phyloP scores from a whole-genome alignment of 1,284 basidiomycete genomes.

The Hemileia vastatrix region DNA sequence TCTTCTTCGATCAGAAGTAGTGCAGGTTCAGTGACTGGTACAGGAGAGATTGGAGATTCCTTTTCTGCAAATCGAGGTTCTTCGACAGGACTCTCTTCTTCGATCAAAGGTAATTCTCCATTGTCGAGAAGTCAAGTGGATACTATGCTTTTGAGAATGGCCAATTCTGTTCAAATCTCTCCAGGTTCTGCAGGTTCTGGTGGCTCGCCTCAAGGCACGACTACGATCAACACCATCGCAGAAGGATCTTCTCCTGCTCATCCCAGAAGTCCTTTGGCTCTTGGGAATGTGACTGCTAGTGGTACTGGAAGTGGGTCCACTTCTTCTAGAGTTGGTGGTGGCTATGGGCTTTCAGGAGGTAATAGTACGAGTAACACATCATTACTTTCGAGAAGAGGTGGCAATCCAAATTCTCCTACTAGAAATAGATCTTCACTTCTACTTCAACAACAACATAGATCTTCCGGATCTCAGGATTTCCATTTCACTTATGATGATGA shows the following conservation, averaged over 20 bases:
- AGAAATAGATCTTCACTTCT: background rate
- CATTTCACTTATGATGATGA: conserved; percentile 24
- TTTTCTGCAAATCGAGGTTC: background rate
- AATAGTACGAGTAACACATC: too few relatives aligned
- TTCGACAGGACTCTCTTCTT: background rate
- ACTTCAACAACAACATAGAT: background rate
- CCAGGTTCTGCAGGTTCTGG: background rate
- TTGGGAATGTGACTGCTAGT: background rate
- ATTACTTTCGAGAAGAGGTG: too few relatives aligned
- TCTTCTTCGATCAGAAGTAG: conserved; percentile 6
- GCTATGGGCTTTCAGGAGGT: too few relatives aligned
- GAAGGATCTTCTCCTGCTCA: background rate
- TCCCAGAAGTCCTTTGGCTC: background rate
- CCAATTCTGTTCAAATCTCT: conserved; percentile 26
- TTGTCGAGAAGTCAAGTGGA: conserved; percentile 32
- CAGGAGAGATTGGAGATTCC: background rate
- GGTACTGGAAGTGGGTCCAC: background rate
- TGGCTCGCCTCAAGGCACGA: background rate
- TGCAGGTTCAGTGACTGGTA: background rate
- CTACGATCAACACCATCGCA: background rate
- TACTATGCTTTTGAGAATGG: conserved; percentile 34
- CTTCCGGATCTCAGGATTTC: background rate
- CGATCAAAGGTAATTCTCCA: conserved; percentile 22
- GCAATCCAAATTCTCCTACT: background rate
- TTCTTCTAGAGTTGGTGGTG: background rate